phyloP scores from a whole-genome alignment of 2,329 filamentous ascomycete species.

The Sporothrix sp. region DNA sequence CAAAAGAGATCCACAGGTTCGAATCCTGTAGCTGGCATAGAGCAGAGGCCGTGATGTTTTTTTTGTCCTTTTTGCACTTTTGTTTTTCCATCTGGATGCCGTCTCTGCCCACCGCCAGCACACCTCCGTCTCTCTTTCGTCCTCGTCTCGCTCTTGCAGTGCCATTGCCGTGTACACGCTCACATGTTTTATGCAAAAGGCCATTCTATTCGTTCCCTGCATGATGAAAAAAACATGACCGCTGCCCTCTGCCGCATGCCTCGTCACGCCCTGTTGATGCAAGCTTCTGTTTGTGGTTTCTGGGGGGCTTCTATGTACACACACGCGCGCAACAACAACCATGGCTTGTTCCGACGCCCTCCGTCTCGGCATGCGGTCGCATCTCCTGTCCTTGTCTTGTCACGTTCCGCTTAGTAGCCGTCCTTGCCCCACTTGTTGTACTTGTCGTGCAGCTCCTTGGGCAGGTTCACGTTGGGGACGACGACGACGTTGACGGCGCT shows the following conservation, averaged over 20 bases:
- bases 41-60: not conserved
- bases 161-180: no score
- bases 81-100: not conserved
- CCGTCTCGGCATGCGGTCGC: not conserved
- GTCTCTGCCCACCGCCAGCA: not conserved
- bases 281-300: not conserved
- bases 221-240: no score
- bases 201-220: no score
- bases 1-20: conserved; percentile 19
- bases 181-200: no score
- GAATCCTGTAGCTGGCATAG: conserved; percentile 20
- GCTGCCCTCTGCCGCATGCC: no score
- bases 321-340: not conserved
- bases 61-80: not conserved
- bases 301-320: not conserved
- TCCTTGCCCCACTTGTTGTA: conserved; percentile 99
- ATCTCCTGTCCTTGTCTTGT: not conserved
- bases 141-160: no score
- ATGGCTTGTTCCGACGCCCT: not conserved
- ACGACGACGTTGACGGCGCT: conserved; percentile 93
- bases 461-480: conserved; percentile 84
- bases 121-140: no score
- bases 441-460: conserved; percentile 87
- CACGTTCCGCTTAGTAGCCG: conserved; percentile 51
- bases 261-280: not conserved